Base-by-base conservation (phyloP, 345 rosid genomes). In the Brassica cretica region DNA sequence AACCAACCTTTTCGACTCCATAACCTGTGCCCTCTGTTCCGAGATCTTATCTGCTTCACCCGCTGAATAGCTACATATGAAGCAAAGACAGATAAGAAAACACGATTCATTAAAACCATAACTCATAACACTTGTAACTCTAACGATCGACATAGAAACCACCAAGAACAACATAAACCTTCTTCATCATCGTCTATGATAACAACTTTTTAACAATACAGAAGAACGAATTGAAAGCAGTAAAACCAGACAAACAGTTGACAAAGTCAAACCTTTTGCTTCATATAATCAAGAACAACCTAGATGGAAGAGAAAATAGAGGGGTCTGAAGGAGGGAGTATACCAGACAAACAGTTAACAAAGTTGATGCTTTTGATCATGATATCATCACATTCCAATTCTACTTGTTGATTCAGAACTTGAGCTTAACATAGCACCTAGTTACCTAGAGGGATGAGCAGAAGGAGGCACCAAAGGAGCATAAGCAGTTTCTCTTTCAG, bases 401-500 rank as follows among this genome's bases (percentile, higher is more conserved):
- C 59, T n/a, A 7, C 18, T 19, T 3, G 4, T 10, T 39, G 18
- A 21, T 67, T 12, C 14, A 70, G 44, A 60, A 61, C 0, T 14
- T 24, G 25, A 29, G 70, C 29, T 51, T 30, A 10, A 61, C 19
- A 60, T 8, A 35, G 1, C 6, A 30, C 1, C 2, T 68, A 30
- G 41, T 2, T 8, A 81, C 84, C 84, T 76, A 62, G 87, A 77
- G 14, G 83, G 86, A 2, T 2, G 6, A 19, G 73, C 59, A 60
- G 83, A 85, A 29, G 82, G 86, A 71, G 90, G 84, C 41, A 84
- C 76, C 69, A 80, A 82, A 77, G 94, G 94, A 29, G 86, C 39
- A 78, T 85, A 86, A 0, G 97, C 88, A 0, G 94, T 91, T 90
- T 95, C 99, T 70, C 98, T 82, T 85, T 91, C 97, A 44, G 98